phyloP scores from a whole-genome alignment of 1,284 basidiomycete species.

The Afroboletus lepidellus region DNA sequence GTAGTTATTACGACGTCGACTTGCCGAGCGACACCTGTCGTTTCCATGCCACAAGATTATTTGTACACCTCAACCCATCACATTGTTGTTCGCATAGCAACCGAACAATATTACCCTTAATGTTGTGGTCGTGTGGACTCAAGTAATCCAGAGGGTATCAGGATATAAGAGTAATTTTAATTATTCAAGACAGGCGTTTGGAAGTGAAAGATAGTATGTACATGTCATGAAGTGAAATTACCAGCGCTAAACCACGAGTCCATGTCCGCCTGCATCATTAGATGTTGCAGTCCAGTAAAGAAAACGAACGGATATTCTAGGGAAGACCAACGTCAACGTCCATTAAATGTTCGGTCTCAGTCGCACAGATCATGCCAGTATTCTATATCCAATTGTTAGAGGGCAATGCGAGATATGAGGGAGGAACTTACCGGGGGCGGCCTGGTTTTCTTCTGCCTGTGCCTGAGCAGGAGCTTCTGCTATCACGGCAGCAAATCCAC shows the following conservation, averaged over 20 bases:
- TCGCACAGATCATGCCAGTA: slow-evolving; percentile 13
- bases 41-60: no score
- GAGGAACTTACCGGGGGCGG: slow-evolving; percentile 7
- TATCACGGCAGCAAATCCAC: slow-evolving; percentile 20
- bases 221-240: not conserved
- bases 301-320: not conserved
- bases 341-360: not conserved
- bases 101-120: no score
- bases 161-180: no score
- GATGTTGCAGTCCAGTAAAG: not conserved
- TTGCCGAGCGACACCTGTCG: no score
- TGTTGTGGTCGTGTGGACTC: no score
- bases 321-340: not conserved
- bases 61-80: no score
- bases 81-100: no score
- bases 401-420: not conserved
- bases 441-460: not conserved
- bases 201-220: not conserved
- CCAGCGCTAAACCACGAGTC: not conserved
- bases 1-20: no score
- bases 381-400: slow-evolving; percentile 4
- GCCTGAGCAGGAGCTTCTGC: slow-evolving; percentile 3
- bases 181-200: no score
- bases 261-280: not conserved
- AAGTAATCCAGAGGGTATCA: no score